Evolutionary conservation across 2,329 filamentous ascomycete genomes (phyloP).

Genomic region (Aspergillus arachidicola): DNA sequence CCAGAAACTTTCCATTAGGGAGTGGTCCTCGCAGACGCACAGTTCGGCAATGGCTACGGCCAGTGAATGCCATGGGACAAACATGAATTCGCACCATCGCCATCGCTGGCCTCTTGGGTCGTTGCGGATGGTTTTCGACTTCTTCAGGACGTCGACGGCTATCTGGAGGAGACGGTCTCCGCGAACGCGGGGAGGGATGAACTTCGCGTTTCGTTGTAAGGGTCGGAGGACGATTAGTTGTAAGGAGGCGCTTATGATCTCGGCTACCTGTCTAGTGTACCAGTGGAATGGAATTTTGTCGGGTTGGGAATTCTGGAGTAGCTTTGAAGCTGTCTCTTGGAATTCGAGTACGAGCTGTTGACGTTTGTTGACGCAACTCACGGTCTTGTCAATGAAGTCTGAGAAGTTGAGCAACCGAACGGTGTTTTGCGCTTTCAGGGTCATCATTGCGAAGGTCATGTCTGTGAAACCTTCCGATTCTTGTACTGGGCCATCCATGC

Average conservation of each 20-base stretch:
- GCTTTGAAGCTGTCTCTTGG: slow-evolving; percentile 21
- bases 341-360: slow-evolving; percentile 31
- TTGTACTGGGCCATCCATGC: slow-evolving; percentile 22
- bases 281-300: slow-evolving; percentile 28
- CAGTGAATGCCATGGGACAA: slow-evolving; percentile 37
- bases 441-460: slow-evolving; percentile 28
- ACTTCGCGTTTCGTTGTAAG: slow-evolving; percentile 26
- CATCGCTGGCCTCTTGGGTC: slow-evolving; percentile 26
- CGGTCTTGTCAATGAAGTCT: slow-evolving; percentile 24
- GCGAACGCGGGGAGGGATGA: slow-evolving; percentile 27
- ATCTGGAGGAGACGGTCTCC: slow-evolving; percentile 28
- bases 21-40: slow-evolving; percentile 32
- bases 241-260: slow-evolving; percentile 27
- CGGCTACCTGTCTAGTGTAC: slow-evolving; percentile 26
- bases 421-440: slow-evolving; percentile 25
- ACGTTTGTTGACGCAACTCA: slow-evolving; percentile 27
- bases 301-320: slow-evolving; percentile 25
- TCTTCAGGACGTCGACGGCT: slow-evolving; percentile 28
- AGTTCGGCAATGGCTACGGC: slow-evolving; percentile 36
- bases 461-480: slow-evolving; percentile 31
- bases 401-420: slow-evolving; percentile 28
- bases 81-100: slow-evolving; percentile 32
- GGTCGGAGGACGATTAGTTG: slow-evolving; percentile 34
- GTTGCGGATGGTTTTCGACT: slow-evolving; percentile 19
- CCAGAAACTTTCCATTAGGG: slow-evolving; percentile 28